phyloP scores from a whole-genome alignment of 2,329 filamentous ascomycete species.

The Rachicladosporium sp. region DNA sequence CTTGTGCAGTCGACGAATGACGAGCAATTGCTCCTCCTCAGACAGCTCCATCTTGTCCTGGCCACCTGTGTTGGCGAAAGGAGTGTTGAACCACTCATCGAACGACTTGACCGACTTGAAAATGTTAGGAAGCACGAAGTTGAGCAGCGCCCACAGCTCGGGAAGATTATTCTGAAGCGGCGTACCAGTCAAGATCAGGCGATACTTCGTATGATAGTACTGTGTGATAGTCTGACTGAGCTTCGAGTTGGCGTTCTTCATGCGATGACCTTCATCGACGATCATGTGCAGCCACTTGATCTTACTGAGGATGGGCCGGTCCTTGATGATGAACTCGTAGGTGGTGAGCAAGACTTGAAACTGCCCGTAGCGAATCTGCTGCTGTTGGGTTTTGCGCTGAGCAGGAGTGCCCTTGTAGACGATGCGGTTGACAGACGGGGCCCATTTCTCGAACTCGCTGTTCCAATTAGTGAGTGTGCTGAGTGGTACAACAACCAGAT shows the following conservation, averaged over 20 bases:
- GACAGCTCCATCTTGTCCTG: slow-evolving; percentile 98
- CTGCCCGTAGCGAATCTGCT: slow-evolving; percentile 83
- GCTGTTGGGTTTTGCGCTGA: slow-evolving; percentile 76
- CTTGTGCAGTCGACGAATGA: slow-evolving; percentile 97
- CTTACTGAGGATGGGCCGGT: slow-evolving; percentile 86
- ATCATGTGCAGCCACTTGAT: slow-evolving; percentile 99
- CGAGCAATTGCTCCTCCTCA: slow-evolving; percentile 98
- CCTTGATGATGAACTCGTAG: slow-evolving; percentile 99
- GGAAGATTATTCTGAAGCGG: slow-evolving; percentile 93
- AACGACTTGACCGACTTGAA: slow-evolving; percentile 99
- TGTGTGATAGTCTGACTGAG: slow-evolving; percentile 86
- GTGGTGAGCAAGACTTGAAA: slow-evolving; percentile 97
- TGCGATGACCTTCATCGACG: slow-evolving; percentile 96
- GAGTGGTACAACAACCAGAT: slow-evolving; percentile 89
- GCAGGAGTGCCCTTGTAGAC: slow-evolving; percentile 96
- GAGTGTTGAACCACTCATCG: slow-evolving; percentile 99
- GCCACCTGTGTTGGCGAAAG: slow-evolving; percentile 93
- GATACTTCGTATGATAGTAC: slow-evolving; percentile 90
- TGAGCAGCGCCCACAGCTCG: slow-evolving; percentile 94
- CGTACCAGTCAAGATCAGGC: slow-evolving; percentile 92
- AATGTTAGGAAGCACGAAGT: slow-evolving; percentile 94
- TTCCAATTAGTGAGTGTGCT: slow-evolving; percentile 99
- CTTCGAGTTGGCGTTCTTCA: slow-evolving; percentile 98
- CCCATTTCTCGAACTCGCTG: slow-evolving; percentile 97
- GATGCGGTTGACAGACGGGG: slow-evolving; percentile 70